Evolutionary conservation across 75 land plant genomes (phyloP), one percentile per base, ranked within the genome.

Genomic region (Sequoia sempervirens): DNA sequence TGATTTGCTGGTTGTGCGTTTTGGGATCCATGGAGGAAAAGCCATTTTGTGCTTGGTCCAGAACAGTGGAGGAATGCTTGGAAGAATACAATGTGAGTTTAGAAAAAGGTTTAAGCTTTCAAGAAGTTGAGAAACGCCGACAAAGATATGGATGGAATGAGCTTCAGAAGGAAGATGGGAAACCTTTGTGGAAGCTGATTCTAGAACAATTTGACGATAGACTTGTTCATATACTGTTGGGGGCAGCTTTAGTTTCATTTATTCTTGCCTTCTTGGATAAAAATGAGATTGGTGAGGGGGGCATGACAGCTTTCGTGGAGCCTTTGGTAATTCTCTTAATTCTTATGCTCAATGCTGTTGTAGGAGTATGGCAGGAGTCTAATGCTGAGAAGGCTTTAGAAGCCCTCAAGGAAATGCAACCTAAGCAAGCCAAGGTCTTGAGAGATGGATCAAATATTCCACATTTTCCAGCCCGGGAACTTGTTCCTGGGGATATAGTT

Each of bases 331-430:
- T 96, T 40, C 61, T 96, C 5, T 69, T 90, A 82, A 96, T 94
- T 64, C 88, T 96, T 34, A 66, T 93, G 6, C 89, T 94, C 52
- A 96, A 96, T 85, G 98, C 95, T 70, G 80, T 94, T 58, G 96
- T 96, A 37, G 98, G 98, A 53, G 93, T 94, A 41, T 94, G 96
- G 96, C 98, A 96, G 83, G 98, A 96, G 89, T 89, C 85, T 80
- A 96, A 96, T 86, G 98, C 98, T 28, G 96, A 96, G 80, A 92
- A 85, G 84, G 96, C 98, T 37, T 87, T 96, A 61, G 95, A 94
- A 52, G 98, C 95, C 10, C 88, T 96, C 56, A 96, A 94, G 69
- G 92, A 94, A 84, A 91, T 96, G 88, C 98, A 96, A 78, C 89
- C 90, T 66, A 93, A 93, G 36, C 80, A 86, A 37, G 93, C 90